Evolutionary conservation across 805 yeast species (phyloP), one percentile per base, ranked within the genome.

Genomic region (Kurtzmaniella fragi): DNA sequence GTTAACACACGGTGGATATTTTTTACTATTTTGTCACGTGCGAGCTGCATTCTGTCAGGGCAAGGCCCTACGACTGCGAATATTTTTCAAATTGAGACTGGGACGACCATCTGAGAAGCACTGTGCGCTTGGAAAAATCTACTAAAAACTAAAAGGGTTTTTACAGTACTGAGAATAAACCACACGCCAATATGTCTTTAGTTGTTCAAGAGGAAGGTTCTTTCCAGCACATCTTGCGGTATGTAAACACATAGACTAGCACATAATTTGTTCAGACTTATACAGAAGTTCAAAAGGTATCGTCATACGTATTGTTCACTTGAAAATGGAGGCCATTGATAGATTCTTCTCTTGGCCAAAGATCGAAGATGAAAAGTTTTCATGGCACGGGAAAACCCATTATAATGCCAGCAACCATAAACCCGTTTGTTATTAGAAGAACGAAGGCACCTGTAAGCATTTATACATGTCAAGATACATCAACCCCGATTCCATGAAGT

Each of bases 221-320:
- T 74, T 93, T 95, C 95, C 99, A 95, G 81, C 99, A 93, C 95
- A 93, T 93, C 80, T 86, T 93, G 80, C 99, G 97, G 93, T 85
- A 84, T 74, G 93, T 84, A 39, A 27, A 26, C 35, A 30, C 30
- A 7, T 6, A 6, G 27, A 32, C 4, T 13, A 30, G 13, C 13
- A 5, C 31, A 13, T 13, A 28, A 28, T n/a, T 10, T 31, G 13
- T 11, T 16, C 15, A 16, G 11, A 14, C 38, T 20, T 20, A 20
- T 20, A 5, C 5, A 20, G 8, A 20, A 20, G 25, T 8, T 20
- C 25, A 20, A 20, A 20, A 20, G 25, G 25, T 20, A 20, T 20
- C 25, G 8, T 20, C 8, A 8, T 5, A 5, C 25, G 25, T 20
- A 20, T 20, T 20, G 25, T 20, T 5, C 9, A 14, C 14, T 28